phyloP scores from a whole-genome alignment of 805 yeast genomes.

The Saccharomyces cerevisiae region DNA sequence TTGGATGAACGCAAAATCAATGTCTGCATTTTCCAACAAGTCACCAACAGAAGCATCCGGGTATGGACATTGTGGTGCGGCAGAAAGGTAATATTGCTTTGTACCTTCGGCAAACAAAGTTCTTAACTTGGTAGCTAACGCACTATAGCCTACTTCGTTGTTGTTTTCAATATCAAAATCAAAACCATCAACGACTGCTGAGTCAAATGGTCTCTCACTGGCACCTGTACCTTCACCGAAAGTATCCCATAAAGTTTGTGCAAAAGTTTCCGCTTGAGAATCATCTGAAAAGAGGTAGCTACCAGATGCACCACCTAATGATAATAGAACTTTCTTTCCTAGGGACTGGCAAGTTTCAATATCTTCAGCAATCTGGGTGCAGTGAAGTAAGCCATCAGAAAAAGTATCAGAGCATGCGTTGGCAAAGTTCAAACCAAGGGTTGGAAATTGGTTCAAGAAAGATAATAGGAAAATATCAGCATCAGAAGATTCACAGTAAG shows the following conservation, averaged over 20 bases:
- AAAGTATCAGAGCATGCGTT: conserved; percentile 36
- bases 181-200: conserved; percentile 77
- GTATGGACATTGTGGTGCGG: conserved; percentile 88
- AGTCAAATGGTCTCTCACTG: conserved; percentile 61
- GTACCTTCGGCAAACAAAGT: conserved; percentile 43
- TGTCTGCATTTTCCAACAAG: conserved; percentile 46
- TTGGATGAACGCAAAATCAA: conserved; percentile 80
- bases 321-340: conserved; percentile 73
- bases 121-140: conserved; percentile 49
- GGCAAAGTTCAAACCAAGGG: conserved; percentile 48
- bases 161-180: conserved; percentile 82
- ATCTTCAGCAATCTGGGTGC: conserved; percentile 54
- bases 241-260: conserved; percentile 51
- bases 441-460: conserved; percentile 59
- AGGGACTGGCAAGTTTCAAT: conserved; percentile 64
- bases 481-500: conserved; percentile 59
- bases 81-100: conserved; percentile 64
- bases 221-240: conserved; percentile 52
- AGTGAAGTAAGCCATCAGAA: conserved; percentile 37
- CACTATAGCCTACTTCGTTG: conserved; percentile 55
- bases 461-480: conserved; percentile 69
- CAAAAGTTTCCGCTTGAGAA: conserved; percentile 61
- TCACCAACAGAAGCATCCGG: conserved; percentile 69
- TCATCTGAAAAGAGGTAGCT: conserved; percentile 83
- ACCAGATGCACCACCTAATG: conserved; percentile 69